Conservation (phyloP, 2,329 filamentous ascomycete species). For the Cucurbitaria berberidis region DNA sequence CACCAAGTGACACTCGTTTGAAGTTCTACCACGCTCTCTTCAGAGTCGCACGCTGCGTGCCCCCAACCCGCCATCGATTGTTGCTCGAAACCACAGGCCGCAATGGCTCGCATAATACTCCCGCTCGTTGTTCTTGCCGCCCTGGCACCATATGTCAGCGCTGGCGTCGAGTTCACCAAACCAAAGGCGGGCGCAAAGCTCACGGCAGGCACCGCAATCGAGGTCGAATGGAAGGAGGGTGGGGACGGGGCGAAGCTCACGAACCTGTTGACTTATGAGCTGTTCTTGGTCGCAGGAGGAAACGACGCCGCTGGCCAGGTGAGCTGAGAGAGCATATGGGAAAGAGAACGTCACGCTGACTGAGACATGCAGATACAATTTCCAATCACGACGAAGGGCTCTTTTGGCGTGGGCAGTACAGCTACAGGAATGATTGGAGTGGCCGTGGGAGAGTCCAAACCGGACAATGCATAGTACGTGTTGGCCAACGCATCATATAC, state of each 20-base stretch:
- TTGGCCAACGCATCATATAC: not conserved
- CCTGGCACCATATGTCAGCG: slow-evolving; percentile 53
- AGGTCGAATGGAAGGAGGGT: slow-evolving; percentile 64
- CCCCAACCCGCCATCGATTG: not conserved
- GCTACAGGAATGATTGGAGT: slow-evolving; percentile 40
- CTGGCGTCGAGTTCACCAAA: slow-evolving; percentile 61
- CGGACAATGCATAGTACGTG: slow-evolving; percentile 63
- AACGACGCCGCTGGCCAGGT: slow-evolving; percentile 59
- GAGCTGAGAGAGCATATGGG: slow-evolving; percentile 19
- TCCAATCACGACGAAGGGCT: slow-evolving; percentile 54
- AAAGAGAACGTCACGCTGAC: slow-evolving; percentile 5
- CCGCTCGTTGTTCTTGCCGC: slow-evolving; percentile 41
- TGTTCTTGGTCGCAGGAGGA: slow-evolving; percentile 67
- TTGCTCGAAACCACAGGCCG: slow-evolving; percentile 28
- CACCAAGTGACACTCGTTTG: not conserved
- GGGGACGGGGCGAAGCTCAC: slow-evolving; percentile 57
- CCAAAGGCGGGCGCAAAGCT: slow-evolving; percentile 60
- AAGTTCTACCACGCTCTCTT: not conserved
- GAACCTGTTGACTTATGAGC: slow-evolving; percentile 60
- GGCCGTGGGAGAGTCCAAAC: slow-evolving; percentile 33
- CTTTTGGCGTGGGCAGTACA: slow-evolving; percentile 53
- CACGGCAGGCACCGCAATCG: slow-evolving; percentile 58
- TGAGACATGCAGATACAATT: slow-evolving; percentile 6
- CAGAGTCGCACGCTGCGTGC: not conserved
- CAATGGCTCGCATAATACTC: slow-evolving; percentile 37